Evolutionary conservation across 2,329 filamentous ascomycete species (phyloP).

Genomic region (Dichotomopilus funicola): DNA sequence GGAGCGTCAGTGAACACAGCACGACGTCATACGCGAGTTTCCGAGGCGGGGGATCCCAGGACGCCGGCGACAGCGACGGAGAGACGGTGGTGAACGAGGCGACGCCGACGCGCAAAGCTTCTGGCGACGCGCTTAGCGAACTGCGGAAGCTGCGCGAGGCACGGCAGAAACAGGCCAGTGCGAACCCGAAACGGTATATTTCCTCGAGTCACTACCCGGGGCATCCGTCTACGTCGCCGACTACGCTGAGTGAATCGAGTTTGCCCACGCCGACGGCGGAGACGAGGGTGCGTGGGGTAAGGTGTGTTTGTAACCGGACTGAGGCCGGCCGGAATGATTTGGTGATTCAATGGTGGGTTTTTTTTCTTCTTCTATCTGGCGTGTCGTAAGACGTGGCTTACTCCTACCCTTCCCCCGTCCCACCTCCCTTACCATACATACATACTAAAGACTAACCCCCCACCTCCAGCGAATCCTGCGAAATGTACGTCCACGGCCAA

Average conservation of each 20-base stretch:
- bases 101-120: slow-evolving; percentile 24
- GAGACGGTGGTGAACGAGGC: slow-evolving; percentile 50
- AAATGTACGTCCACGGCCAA: slow-evolving; percentile 58
- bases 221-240: slow-evolving; percentile 42
- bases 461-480: slow-evolving; percentile 51
- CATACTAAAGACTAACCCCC: slow-evolving; percentile 12
- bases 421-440: background rate
- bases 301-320: slow-evolving; percentile 50
- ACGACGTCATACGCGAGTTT: slow-evolving; percentile 34
- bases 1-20: slow-evolving; percentile 46
- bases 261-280: slow-evolving; percentile 40
- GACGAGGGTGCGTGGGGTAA: slow-evolving; percentile 38
- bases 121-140: slow-evolving; percentile 54
- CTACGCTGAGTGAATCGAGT: slow-evolving; percentile 44
- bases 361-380: background rate
- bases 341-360: slow-evolving; percentile 57
- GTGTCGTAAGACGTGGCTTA: background rate
- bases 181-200: slow-evolving; percentile 31
- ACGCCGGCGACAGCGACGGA: slow-evolving; percentile 50
- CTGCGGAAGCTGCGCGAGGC: slow-evolving; percentile 52
- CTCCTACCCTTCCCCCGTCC: no score
- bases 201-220: slow-evolving; percentile 30
- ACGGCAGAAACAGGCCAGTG: slow-evolving; percentile 28
- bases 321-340: slow-evolving; percentile 42
- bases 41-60: slow-evolving; percentile 24